phyloP scores from a whole-genome alignment of 192 early-diverging fungal species.

The Neocallimastix lanati region DNA sequence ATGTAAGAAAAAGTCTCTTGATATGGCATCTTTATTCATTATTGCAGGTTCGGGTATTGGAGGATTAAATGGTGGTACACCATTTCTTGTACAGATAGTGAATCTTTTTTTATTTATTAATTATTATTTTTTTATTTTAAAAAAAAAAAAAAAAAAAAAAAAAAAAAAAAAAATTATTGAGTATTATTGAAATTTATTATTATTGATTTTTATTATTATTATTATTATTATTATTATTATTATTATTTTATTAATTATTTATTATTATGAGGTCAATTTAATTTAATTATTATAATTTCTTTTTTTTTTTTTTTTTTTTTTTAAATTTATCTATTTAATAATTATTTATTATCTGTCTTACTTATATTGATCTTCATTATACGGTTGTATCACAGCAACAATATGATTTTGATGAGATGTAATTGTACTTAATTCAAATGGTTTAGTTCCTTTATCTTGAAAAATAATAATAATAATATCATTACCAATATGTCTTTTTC shows the following conservation, averaged over 20 bases:
- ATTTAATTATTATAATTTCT: no score
- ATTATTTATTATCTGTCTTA: not conserved
- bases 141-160: no score
- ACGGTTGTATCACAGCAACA: slow-evolving; percentile 24
- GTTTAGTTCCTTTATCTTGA: slow-evolving; percentile 16
- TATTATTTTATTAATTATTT: no score
- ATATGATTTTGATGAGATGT: slow-evolving; percentile 37
- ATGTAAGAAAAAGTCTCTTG: slow-evolving; percentile 42
- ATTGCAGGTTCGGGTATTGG: slow-evolving; percentile 33
- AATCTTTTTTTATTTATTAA: slow-evolving; percentile 9
- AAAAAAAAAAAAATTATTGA: no score
- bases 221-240: not conserved
- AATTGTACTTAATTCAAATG: slow-evolving; percentile 23
- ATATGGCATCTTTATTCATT: slow-evolving; percentile 29
- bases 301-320: no score
- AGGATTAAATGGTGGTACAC: slow-evolving; percentile 41
- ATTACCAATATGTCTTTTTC: slow-evolving; percentile 55
- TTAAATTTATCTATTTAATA: no score
- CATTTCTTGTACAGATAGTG: slow-evolving; percentile 23
- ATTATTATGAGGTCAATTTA: no score
- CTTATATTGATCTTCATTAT: slow-evolving; percentile 20
- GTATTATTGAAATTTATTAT: no score
- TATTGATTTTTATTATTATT: not conserved
- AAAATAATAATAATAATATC: slow-evolving; percentile 46
- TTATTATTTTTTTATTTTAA: no score